phyloP scores from a whole-genome alignment of 2,329 filamentous ascomycete genomes.

The Cladosporium velox region DNA sequence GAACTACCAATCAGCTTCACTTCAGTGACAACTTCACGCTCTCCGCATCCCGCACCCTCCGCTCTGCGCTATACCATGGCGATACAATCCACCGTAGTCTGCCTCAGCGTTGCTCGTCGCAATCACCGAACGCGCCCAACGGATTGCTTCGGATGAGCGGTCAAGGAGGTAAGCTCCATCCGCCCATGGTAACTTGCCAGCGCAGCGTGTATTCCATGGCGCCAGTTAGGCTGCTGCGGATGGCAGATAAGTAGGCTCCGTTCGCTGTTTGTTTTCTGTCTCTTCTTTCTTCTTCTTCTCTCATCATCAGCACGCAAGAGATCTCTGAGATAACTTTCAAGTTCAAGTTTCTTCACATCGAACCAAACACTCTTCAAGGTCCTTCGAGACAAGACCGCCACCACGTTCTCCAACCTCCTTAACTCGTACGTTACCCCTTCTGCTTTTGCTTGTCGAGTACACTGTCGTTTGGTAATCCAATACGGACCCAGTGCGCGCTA shows the following conservation, averaged over 20 bases:
- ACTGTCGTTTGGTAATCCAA: background rate
- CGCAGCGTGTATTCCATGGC: slow-evolving; percentile 6
- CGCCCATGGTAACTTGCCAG: slow-evolving; percentile 12
- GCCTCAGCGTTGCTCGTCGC: slow-evolving; percentile 11
- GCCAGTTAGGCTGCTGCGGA: slow-evolving; percentile 4
- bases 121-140: slow-evolving; percentile 20
- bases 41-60: slow-evolving; percentile 15
- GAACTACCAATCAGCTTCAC: background rate
- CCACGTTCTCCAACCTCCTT: slow-evolving; percentile 97
- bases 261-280: slow-evolving; percentile 8
- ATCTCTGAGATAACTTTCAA: background rate
- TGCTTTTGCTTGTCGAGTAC: background rate
- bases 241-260: slow-evolving; percentile 20
- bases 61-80: slow-evolving; percentile 14
- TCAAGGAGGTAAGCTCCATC: slow-evolving; percentile 15
- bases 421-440: slow-evolving; percentile 72
- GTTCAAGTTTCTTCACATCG: background rate
- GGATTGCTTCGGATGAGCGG: slow-evolving; percentile 14
- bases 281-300: slow-evolving; percentile 12
- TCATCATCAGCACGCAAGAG: background rate
- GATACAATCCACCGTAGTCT: slow-evolving; percentile 21
- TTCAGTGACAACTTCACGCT: slow-evolving; percentile 2
- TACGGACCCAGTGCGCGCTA: too few relatives aligned
- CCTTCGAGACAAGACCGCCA: slow-evolving; percentile 59
- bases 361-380: slow-evolving; percentile 1